Evolutionary conservation across 495 filamentous ascomycete genomes (phyloP).

Genomic region (Lineolata rhizophorae): DNA sequence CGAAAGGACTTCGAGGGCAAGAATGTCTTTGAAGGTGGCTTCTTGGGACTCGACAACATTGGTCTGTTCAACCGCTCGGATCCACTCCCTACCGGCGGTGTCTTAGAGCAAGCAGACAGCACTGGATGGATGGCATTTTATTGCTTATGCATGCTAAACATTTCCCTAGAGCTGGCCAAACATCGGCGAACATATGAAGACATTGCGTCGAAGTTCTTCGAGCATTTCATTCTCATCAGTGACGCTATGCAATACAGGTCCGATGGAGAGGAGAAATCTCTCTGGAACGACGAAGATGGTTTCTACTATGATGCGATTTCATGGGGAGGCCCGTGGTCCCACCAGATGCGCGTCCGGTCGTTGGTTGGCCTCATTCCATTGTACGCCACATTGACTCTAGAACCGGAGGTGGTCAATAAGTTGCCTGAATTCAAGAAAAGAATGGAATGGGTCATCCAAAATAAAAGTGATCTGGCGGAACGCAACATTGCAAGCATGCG

Average conservation of each 20-base stretch:
- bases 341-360: slow-evolving; percentile 78
- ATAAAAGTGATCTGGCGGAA: slow-evolving; percentile 63
- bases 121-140: slow-evolving; percentile 99
- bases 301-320: slow-evolving; percentile 99
- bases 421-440: slow-evolving; percentile 88
- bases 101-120: slow-evolving; percentile 86
- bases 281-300: slow-evolving; percentile 86
- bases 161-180: slow-evolving; percentile 82
- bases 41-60: slow-evolving; percentile 93
- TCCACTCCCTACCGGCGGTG: slow-evolving; percentile 78
- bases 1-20: slow-evolving; percentile 85
- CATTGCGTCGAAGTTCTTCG: slow-evolving; percentile 95
- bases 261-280: slow-evolving; percentile 55
- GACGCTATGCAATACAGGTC: slow-evolving; percentile 88
- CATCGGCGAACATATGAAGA: slow-evolving; percentile 94
- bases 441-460: slow-evolving; percentile 79
- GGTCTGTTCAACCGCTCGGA: slow-evolving; percentile 96
- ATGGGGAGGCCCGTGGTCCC: slow-evolving; percentile 77
- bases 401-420: slow-evolving; percentile 79
- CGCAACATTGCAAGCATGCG: slow-evolving; percentile 83
- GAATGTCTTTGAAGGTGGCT: slow-evolving; percentile 92
- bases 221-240: slow-evolving; percentile 93
- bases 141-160: slow-evolving; percentile 87
- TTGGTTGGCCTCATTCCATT: slow-evolving; percentile 85
- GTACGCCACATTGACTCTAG: slow-evolving; percentile 75